Evolutionary conservation across 306 rosid species (phyloP).

Genomic region (Trifolium repens): DNA sequence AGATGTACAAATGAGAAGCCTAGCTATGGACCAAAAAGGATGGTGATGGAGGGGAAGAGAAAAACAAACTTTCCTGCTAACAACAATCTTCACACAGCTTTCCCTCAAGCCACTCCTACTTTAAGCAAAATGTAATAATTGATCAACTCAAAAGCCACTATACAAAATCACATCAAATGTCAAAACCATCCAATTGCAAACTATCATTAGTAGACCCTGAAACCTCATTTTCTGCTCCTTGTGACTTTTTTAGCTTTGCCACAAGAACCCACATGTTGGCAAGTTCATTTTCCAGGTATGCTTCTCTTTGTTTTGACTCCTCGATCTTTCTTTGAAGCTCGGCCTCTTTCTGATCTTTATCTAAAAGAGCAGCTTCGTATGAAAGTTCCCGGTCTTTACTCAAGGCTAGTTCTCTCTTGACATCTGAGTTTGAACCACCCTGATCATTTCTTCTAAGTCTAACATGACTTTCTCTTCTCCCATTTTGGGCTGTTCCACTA

Average conservation of each 20-base stretch:
- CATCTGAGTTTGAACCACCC: conserved; percentile 58
- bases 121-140: conserved; percentile 39
- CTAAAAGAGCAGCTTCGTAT: conserved; percentile 73
- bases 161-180: conserved; percentile 53
- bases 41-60: conserved; percentile 40
- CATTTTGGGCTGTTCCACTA: conserved; percentile 61
- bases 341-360: conserved; percentile 76
- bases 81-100: conserved; percentile 52
- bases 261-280: conserved; percentile 99
- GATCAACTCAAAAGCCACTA: conserved; percentile 51
- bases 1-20: conserved; percentile 49
- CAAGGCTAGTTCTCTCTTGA: conserved; percentile 82
- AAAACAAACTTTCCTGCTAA: conserved; percentile 42
- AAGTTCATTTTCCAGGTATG: conserved; percentile 91
- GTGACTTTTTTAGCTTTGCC: conserved; percentile 83
- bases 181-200: conserved; percentile 56
- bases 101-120: conserved; percentile 55
- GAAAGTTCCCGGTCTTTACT: conserved; percentile 83
- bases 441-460: conserved; percentile 70
- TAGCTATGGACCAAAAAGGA: conserved; percentile 36
- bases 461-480: conserved; percentile 66
- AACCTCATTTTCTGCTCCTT: conserved; percentile 70
- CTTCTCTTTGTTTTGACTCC: conserved; percentile 96
- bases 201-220: conserved; percentile 64
- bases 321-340: conserved; percentile 80